These are phyloP conservation scores for Coprinellus aureogranulatus DNA, from an alignment of 768 basidiomycete genomes.

Conservation along the genomic window DNA sequence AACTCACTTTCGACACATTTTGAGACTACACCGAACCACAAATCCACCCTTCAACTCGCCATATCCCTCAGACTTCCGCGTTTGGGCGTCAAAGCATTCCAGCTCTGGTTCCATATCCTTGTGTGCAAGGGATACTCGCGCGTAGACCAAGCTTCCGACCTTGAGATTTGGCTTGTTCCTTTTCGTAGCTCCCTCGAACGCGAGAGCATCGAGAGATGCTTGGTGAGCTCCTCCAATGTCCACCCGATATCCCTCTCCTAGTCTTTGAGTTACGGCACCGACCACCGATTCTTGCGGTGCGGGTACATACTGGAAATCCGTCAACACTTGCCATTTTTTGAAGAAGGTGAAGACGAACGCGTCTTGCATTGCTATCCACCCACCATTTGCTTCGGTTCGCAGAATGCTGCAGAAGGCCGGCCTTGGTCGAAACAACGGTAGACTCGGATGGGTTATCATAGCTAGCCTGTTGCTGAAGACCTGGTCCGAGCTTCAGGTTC, in stretches of 20 bases:
- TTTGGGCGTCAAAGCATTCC: constrained; percentile 93
- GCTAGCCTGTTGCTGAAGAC: constrained; percentile 53
- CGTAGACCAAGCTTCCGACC: constrained; percentile 88
- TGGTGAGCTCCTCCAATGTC: constrained; percentile 89
- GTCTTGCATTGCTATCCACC: constrained; percentile 82
- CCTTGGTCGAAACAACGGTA: constrained; percentile 57
- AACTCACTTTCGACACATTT: constrained; percentile 84
- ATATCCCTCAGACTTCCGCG: constrained; percentile 87
- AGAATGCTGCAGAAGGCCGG: constrained; percentile 68
- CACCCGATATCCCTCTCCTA: constrained; percentile 89
- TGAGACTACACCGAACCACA: constrained; percentile 74
- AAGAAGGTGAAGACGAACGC: constrained; percentile 53
- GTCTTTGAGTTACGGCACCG: constrained; percentile 74
- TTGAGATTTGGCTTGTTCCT: constrained; percentile 92
- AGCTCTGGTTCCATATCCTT: constrained; percentile 98
- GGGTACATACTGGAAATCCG: constrained; percentile 72
- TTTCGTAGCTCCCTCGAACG: constrained; percentile 96
- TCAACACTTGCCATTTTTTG: constrained; percentile 5
- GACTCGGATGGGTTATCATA: constrained; percentile 25
- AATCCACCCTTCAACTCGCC: constrained; percentile 93
- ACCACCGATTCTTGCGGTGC: constrained; percentile 88
- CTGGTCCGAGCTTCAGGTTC: constrained; percentile 86
- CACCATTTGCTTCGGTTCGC: constrained; percentile 78
- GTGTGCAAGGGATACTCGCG: constrained; percentile 88
- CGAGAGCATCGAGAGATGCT: constrained; percentile 83